Evolutionary conservation across 1,139 yeast species (phyloP).

Genomic region (Yamadazyma taylorii): DNA sequence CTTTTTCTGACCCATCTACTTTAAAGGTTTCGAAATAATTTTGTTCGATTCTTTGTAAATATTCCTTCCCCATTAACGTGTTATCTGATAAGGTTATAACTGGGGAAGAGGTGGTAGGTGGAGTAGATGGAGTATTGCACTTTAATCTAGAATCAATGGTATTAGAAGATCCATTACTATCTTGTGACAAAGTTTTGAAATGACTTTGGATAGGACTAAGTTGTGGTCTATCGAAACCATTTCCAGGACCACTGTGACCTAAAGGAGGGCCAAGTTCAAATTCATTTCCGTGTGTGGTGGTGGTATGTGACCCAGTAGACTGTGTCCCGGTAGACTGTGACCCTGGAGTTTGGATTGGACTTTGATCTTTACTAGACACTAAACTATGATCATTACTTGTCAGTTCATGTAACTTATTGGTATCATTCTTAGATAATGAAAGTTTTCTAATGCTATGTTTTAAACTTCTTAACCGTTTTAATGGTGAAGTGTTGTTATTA

Average conservation of each 20-base stretch:
- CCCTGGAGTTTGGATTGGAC: neutral
- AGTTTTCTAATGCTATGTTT: slow-evolving; percentile 21
- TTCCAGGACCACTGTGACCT: neutral
- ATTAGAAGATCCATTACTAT: slow-evolving; percentile 16
- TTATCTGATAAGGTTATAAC: slow-evolving; percentile 44
- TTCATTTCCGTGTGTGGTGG: neutral
- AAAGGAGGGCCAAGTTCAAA: slow-evolving; percentile 5
- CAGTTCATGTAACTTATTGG: slow-evolving; percentile 1
- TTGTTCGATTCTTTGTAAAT: slow-evolving; percentile 36
- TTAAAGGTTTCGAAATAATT: slow-evolving; percentile 31
- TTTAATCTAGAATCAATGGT: slow-evolving; percentile 14
- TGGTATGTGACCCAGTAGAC: no score
- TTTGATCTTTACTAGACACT: neutral
- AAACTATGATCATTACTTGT: neutral
- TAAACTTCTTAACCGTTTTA: slow-evolving; percentile 37
- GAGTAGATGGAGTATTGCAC: slow-evolving; percentile 25
- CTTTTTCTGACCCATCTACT: slow-evolving; percentile 3
- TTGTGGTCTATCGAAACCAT: slow-evolving; percentile 18
- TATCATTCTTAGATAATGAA: slow-evolving; percentile 15
- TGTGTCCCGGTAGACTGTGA: no score
- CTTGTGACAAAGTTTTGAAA: slow-evolving; percentile 18
- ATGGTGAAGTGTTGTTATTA: slow-evolving; percentile 27
- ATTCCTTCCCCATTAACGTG: slow-evolving; percentile 27
- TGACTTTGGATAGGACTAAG: slow-evolving; percentile 25
- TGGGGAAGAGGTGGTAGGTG: slow-evolving; percentile 41